phyloP scores from a whole-genome alignment of 31 red algal genomes.

The Odonthalia washingtoniensis region DNA sequence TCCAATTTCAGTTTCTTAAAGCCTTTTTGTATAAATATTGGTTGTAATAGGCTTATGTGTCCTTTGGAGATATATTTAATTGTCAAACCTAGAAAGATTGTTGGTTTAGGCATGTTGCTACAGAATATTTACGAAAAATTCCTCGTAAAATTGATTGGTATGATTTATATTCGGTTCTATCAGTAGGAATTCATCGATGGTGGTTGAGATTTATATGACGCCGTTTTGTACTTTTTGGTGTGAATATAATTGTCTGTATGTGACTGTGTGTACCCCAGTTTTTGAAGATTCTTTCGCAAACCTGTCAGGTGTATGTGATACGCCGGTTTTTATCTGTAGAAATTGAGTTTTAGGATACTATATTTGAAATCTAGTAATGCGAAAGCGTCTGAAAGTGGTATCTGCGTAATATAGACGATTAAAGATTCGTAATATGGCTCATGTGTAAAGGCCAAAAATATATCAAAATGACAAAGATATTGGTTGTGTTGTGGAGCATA shows the following conservation, averaged over 20 bases:
- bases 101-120: not conserved
- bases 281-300: not conserved
- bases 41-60: constrained; percentile 11
- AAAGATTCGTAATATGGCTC: constrained; percentile 9
- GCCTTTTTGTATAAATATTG: not conserved
- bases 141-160: not conserved
- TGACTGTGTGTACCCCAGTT: constrained; percentile 3
- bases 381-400: constrained; percentile 20
- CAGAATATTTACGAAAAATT: constrained; percentile 7
- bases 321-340: constrained; percentile 10
- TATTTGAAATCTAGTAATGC: not conserved
- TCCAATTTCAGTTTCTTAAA: not conserved
- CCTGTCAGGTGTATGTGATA: not conserved
- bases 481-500: constrained; percentile 8
- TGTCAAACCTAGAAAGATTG: not conserved
- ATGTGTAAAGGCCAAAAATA: constrained; percentile 16
- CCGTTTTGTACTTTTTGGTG: not conserved
- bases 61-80: not conserved
- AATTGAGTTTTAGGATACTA: not conserved
- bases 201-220: not conserved
- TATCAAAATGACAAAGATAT: constrained; percentile 41
- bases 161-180: not conserved
- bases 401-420: not conserved
- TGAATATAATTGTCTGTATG: not conserved
- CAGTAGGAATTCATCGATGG: constrained; percentile 28